phyloP scores from a whole-genome alignment of 257 asterid genomes.

The Przewalskia tangutica region DNA sequence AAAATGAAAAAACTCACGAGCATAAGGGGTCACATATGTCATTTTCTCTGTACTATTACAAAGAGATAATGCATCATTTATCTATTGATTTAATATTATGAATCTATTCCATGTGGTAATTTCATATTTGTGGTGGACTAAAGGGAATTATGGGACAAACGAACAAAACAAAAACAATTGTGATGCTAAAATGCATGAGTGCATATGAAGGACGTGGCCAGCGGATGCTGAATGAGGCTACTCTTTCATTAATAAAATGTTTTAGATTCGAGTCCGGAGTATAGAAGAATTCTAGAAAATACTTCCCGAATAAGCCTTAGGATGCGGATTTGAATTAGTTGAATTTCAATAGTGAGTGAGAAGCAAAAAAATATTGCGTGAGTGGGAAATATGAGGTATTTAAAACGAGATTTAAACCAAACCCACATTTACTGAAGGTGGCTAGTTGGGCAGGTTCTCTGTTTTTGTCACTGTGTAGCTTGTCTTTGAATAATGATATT shows the following conservation, averaged over 20 bases:
- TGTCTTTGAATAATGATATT: conserved; percentile 24
- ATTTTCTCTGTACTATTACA: too few species aligned
- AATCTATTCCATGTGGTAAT: neutral
- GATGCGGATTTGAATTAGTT: too few species aligned
- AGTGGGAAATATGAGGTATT: neutral
- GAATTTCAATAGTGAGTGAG: too few species aligned
- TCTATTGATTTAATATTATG: neutral
- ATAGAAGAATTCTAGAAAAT: too few species aligned
- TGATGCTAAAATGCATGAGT: neutral
- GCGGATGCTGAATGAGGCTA: too few species aligned
- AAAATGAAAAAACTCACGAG: too few species aligned
- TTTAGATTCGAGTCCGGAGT: too few species aligned
- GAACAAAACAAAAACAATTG: neutral
- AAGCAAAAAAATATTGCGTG: neutral
- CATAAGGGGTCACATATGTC: too few species aligned
- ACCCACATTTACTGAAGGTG: conserved; percentile 15
- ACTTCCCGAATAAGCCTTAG: too few species aligned
- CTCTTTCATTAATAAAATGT: too few species aligned
- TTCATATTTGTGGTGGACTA: neutral
- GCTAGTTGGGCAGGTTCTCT: conserved; percentile 9
- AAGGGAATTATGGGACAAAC: neutral
- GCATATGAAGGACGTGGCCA: too few species aligned
- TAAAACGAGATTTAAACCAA: conserved; percentile 17
- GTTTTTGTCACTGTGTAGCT: conserved; percentile 25
- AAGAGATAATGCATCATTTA: neutral